Conservation (phyloP, 352 stramenopile species). For the Saprolegnia parasitica region DNA sequence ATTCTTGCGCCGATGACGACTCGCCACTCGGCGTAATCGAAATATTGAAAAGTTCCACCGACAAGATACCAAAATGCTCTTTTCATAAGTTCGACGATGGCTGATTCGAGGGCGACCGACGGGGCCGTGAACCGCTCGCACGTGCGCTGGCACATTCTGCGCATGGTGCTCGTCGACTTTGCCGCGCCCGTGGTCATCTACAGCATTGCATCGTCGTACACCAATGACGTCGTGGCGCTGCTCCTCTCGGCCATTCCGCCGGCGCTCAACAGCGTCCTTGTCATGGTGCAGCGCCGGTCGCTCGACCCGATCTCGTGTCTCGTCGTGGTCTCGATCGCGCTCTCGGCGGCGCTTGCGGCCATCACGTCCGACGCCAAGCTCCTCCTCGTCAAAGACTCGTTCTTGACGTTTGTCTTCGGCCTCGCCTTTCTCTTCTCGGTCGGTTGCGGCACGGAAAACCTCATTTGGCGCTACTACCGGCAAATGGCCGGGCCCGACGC, state of each 20-base stretch:
- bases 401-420: slow-evolving; percentile 11
- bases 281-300: neutral
- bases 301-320: neutral
- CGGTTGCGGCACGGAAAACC: neutral
- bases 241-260: slow-evolving; percentile 17
- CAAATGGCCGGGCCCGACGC: slow-evolving; percentile 12
- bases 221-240: neutral
- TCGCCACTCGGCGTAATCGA: too few species aligned
- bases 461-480: slow-evolving; percentile 22
- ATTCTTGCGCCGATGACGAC: too few species aligned
- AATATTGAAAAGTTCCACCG: too few species aligned
- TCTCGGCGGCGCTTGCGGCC: neutral
- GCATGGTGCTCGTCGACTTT: slow-evolving; percentile 18
- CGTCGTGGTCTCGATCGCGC: neutral
- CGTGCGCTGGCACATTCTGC: neutral
- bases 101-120: too few species aligned
- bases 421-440: slow-evolving; percentile 1
- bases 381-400: slow-evolving; percentile 22
- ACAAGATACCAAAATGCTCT: too few species aligned
- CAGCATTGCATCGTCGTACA: neutral
- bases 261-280: neutral
- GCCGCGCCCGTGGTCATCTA: slow-evolving; percentile 5
- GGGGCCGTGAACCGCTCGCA: too few species aligned
- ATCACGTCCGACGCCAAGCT: slow-evolving; percentile 5
- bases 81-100: too few species aligned